Conservation (phyloP, 495 filamentous ascomycete species). For the Apodospora peruviana region DNA sequence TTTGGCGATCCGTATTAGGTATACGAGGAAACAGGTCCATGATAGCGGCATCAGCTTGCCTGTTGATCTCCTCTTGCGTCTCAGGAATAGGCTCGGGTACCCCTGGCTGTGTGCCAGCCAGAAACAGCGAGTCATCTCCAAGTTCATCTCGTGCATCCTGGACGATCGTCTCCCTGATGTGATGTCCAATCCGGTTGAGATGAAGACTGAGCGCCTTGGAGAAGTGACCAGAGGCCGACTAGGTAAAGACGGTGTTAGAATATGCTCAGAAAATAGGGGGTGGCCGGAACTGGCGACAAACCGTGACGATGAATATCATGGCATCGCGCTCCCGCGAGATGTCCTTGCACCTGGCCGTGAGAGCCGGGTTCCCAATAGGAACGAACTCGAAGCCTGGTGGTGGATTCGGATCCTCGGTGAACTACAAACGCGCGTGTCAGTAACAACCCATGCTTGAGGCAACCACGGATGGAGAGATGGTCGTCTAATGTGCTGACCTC, state of each 20-base stretch:
- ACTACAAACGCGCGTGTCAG: conserved; percentile 30
- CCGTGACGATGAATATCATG: conserved; percentile 74
- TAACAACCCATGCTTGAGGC: too few species aligned
- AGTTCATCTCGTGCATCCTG: conserved; percentile 39
- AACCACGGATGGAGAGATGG: too few species aligned
- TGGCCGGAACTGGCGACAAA: conserved; percentile 35
- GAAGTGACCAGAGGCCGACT: conserved; percentile 9
- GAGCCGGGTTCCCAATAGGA: conserved; percentile 68
- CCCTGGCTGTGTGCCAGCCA: conserved; percentile 15
- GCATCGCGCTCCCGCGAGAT: conserved; percentile 60
- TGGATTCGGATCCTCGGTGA: conserved; percentile 39
- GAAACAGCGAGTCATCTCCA: conserved; percentile 13
- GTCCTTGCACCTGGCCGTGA: conserved; percentile 77
- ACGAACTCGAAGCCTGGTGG: conserved; percentile 81
- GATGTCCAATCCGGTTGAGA: conserved; percentile 73
- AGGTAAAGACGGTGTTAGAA: conserved; percentile 5
- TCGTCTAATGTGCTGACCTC: conserved; percentile 29
- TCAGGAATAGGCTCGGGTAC: conserved; percentile 47
- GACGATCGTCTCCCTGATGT: conserved; percentile 52
- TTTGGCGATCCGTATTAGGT: conserved; percentile 66
- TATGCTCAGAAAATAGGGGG: neutral
- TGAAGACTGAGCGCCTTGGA: conserved; percentile 35
- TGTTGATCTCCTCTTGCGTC: conserved; percentile 60
- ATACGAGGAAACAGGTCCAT: conserved; percentile 83
- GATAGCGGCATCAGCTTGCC: conserved; percentile 67